Percentiles rank a stretch among this genome's conserved stretches.
Evolutionary conservation across 2,329 filamentous ascomycete species (phyloP).

Genomic region (Neurospora crassa): DNA sequence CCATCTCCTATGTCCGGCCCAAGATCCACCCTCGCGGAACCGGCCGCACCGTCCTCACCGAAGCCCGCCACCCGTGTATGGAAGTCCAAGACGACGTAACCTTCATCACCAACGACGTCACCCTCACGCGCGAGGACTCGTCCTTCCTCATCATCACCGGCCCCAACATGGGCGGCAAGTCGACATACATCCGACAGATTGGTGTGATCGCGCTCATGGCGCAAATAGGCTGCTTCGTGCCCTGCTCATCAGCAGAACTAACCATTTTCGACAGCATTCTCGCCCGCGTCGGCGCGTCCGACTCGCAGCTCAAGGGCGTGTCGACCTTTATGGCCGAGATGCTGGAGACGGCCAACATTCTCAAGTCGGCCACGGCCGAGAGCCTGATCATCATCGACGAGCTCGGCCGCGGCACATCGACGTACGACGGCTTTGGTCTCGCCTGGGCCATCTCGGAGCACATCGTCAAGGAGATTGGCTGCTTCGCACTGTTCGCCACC

Average conservation of each 20-base stretch:
- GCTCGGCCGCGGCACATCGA: slow-evolving; percentile 89
- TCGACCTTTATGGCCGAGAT: slow-evolving; percentile 99
- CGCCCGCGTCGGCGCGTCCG: slow-evolving; percentile 87
- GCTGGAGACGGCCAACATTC: slow-evolving; percentile 96
- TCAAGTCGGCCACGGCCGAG: slow-evolving; percentile 91
- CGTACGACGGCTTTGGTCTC: slow-evolving; percentile 97
- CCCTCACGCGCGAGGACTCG: slow-evolving; percentile 64
- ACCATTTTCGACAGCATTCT: slow-evolving; percentile 97
- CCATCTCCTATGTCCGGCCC: slow-evolving; percentile 81
- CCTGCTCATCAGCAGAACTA: slow-evolving; percentile 79
- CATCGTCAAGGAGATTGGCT: slow-evolving; percentile 90
- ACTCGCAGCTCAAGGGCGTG: slow-evolving; percentile 94
- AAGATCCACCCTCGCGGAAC: slow-evolving; percentile 82
- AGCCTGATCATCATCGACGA: slow-evolving; percentile 98
- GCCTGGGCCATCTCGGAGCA: slow-evolving; percentile 99
- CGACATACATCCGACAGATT: slow-evolving; percentile 94
- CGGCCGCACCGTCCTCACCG: slow-evolving; percentile 81
- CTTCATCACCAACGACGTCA: slow-evolving; percentile 96
- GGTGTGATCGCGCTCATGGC: slow-evolving; percentile 97
- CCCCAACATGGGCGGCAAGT: slow-evolving; percentile 98
- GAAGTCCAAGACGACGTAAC: slow-evolving; percentile 98
- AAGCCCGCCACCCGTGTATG: slow-evolving; percentile 93
- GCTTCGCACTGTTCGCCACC: slow-evolving; percentile 90
- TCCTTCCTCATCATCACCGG: slow-evolving; percentile 96
- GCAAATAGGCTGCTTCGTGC: slow-evolving; percentile 93